Evolutionary conservation across 176 grass and related monocot genomes (phyloP).

Genomic region (Avena atlantica): DNA sequence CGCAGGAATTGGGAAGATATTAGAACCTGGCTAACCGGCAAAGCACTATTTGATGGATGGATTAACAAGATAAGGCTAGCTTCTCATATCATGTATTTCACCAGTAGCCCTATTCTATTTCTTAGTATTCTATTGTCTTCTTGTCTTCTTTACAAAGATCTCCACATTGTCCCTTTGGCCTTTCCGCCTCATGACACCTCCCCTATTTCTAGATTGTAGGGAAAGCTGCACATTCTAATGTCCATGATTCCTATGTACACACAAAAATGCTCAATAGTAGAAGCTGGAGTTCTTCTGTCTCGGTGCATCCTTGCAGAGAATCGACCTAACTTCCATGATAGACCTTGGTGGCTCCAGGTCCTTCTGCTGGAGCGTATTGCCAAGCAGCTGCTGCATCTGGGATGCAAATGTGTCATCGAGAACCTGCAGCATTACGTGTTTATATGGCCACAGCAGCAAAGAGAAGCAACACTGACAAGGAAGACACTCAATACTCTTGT

Average conservation of each 20-base stretch:
- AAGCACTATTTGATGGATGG: conserved; percentile 31
- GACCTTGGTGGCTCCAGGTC: conserved; percentile 88
- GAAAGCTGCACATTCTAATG: not conserved
- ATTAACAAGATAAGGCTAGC: conserved; percentile 9
- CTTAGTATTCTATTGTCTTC: conserved; percentile 17
- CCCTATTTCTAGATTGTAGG: not conserved
- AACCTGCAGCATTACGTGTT: conserved; percentile 54
- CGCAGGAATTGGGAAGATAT: conserved; percentile 32
- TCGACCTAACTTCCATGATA: conserved; percentile 96
- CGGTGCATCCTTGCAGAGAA: conserved; percentile 93
- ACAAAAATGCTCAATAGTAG: conserved; percentile 63
- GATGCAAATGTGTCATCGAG: conserved; percentile 95
- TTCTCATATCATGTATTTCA: conserved; percentile 41
- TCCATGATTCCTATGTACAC: conserved; percentile 42
- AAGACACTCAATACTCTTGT: not conserved
- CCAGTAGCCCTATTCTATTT: conserved; percentile 14
- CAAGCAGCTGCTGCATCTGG: conserved; percentile 88
- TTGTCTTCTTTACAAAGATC: conserved; percentile 37
- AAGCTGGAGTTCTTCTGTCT: conserved; percentile 71
- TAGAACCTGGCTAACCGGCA: conserved; percentile 34
- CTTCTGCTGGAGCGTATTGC: conserved; percentile 75
- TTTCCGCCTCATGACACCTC: not conserved
- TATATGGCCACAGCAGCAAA: not conserved
- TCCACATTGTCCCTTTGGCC: conserved; percentile 16
- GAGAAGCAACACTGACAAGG: not conserved